Evolutionary conservation across 177 flowering plant genomes (phyloP), one percentile per base, ranked within the genome.

Genomic region (Vitis hybrid): DNA sequence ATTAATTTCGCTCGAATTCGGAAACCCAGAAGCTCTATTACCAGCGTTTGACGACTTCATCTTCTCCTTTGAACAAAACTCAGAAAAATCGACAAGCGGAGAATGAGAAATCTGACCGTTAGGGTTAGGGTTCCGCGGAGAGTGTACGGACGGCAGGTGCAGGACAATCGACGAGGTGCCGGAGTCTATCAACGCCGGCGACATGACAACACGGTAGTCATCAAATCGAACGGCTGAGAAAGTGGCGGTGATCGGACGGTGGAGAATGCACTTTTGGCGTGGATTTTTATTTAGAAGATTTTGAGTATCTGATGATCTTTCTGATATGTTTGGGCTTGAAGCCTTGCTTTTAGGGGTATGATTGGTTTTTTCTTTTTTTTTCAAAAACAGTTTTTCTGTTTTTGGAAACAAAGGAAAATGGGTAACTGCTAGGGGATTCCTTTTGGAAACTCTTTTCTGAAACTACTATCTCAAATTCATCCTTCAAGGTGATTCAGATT

Each of bases 71-170:
- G 12, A 58, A 57, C 21, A 22, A 10, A 70, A 58, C 59, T 45
- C 51, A 60, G 64, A 59, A 29, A 65, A 55, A 62, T 31, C 6
- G 13, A 59, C 58, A 7, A 21, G 21, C 22, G 50, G 4, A 71
- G 64, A n/a, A 58, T 15, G 49, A 64, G 64, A 60, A 68, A 71
- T 22, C 74, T 77, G 80, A 74, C 80, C 80, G 66, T 64, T 67
- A n/a, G 18, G 33, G 57, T 12, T 29, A 11, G 59, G 51, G 45
- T 18, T 51, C 1, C 1, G 55, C 10, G 31, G 52, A n/a, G 26
- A 6, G 21, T 49, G 39, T 16, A 16, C 26, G 22, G 60, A 16
- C 3, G 2, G 60, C 11, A 10, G 5, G 11, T 18, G 60, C 26
- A 57, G 26, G 26, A 10, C n/a, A 9, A 5, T 51, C 51, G 68